Evolutionary conservation across 2,329 filamentous ascomycete species (phyloP), one percentile per base, ranked within the genome.

Genomic region (Cladosporium cucumerinum): DNA sequence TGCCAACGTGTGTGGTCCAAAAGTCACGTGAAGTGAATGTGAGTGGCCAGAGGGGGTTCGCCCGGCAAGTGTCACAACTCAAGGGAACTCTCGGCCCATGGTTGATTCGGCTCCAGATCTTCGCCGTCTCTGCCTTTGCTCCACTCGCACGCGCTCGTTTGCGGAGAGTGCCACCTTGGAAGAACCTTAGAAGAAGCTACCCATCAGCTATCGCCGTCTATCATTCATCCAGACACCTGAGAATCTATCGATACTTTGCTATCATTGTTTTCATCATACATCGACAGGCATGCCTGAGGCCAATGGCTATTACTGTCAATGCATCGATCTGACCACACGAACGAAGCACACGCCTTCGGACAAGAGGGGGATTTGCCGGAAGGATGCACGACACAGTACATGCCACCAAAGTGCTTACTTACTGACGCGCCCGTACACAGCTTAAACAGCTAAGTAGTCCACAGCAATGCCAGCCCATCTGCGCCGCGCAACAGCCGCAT

Each of bases 281-380:
- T 57, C n/a, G 54, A 39, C 51, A 54, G n/a, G 28, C 18, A n/a
- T 30, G 23, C 36, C 36, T 48, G 32, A 59, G 36, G 39, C 57
- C 23, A 32, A 16, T 21, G 43, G 28, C 51, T 32, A 28, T 30
- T 30, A 21, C 28, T 32, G 51, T 54, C 51, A 28, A 54, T 54
- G 30, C 26, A 39, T 21, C 54, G 5, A 52, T 52, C 23, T 16
- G 48, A 52, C 48, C 26, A 52, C 48, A 52, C 23, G 14, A 55
- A 55, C 28, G 23, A 58, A 10, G 36, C 36, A 39, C 39, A 28
- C 36, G 36, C 51, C 51, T 25, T 26, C 57, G 57, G 57, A 59
- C 57, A 59, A 28, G 57, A 46, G 57, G 57, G 57, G 57, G 57
- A 46, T 59, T 58, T 32, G 57, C 57, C 57, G 57, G 43, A 59